Evolutionary conservation across 495 filamentous ascomycete species (phyloP), one percentile per base, ranked within the genome.

Genomic region (Podospora pseudopauciseta): DNA sequence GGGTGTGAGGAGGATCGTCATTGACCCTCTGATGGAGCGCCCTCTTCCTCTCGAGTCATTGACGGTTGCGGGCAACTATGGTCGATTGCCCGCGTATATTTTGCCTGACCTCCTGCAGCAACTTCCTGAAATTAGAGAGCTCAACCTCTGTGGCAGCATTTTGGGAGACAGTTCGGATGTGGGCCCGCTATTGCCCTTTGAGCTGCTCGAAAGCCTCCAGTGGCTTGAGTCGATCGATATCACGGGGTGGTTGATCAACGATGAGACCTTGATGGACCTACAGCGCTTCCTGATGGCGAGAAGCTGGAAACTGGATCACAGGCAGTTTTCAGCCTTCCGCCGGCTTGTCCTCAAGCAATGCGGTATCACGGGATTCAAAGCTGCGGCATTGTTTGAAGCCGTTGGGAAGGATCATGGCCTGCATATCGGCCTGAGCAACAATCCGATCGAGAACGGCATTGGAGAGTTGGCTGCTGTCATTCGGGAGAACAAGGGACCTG

Each of bases 71-170:
- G 74, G 83, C 86, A 73, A 97, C 89, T 7, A 91, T 87, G 76
- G 89, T 90, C 65, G 91, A 89, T 77, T 97, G 89, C 69, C 71
- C 0, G 70, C 69, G 19, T 60, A 63, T 26, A 62, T 74, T n/a
- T 19, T 78, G 5, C 71, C 73, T 11, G 66, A 70, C 3, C 64
- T 78, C 26, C 28, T 77, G 2, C 28, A 62, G 5, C 66, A 67
- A 19, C 66, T 78, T 20, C n/a, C 56, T 2, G 68, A 75, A 15
- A 71, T 78, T 7, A 69, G 67, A 58, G 67, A 75, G 87, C 87
- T 98, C 59, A 86, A 86, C 59, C 78, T 98, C 65, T 92, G 88
- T 65, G 92, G 91, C 15, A 97, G 96, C 73, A 85, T 90, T 70
- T 83, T 96, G n/a, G 90, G 89, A 49, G 91, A 95, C 60, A 87